Evolutionary conservation across 1,139 yeast species (phyloP).

Genomic region (Scheffersomyces titani): DNA sequence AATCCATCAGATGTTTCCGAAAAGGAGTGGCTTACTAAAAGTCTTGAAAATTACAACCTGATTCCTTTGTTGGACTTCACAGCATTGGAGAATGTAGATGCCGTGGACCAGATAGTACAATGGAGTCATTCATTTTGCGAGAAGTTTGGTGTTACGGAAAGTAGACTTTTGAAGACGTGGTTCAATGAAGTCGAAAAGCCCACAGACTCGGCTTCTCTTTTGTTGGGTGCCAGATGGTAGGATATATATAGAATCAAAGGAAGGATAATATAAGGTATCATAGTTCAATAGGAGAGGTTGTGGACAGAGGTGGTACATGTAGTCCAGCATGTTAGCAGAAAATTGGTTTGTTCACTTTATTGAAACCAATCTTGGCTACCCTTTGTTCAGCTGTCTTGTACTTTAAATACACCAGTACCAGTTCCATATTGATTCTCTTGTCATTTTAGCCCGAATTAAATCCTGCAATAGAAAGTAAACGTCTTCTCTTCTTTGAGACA

Average conservation of each 20-base stretch:
- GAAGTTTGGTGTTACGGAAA: constrained; percentile 28
- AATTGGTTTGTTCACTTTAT: too few species aligned
- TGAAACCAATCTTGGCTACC: too few species aligned
- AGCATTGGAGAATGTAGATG: constrained; percentile 14
- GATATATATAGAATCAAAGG: constrained; percentile 1
- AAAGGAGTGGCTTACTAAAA: constrained; percentile 45
- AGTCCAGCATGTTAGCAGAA: neutral
- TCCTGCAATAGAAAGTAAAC: too few species aligned
- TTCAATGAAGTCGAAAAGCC: constrained; percentile 55
- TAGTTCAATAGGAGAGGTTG: neutral
- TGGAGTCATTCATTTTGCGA: constrained; percentile 39
- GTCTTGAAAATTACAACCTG: constrained; percentile 28
- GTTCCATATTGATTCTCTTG: too few species aligned
- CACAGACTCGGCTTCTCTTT: constrained; percentile 46
- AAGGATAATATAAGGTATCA: neutral
- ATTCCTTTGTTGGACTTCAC: constrained; percentile 24
- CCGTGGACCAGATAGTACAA: constrained; percentile 13
- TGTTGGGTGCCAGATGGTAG: constrained; percentile 49
- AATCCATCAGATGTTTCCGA: constrained; percentile 40
- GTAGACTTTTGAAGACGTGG: constrained; percentile 46
- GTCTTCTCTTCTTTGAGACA: too few species aligned
- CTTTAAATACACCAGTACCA: too few species aligned
- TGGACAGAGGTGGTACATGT: too few species aligned
- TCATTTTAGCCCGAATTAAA: too few species aligned
- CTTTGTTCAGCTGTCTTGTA: too few species aligned